phyloP scores from a whole-genome alignment of 495 filamentous ascomycete species.

The Corynascus novoguineensis region DNA sequence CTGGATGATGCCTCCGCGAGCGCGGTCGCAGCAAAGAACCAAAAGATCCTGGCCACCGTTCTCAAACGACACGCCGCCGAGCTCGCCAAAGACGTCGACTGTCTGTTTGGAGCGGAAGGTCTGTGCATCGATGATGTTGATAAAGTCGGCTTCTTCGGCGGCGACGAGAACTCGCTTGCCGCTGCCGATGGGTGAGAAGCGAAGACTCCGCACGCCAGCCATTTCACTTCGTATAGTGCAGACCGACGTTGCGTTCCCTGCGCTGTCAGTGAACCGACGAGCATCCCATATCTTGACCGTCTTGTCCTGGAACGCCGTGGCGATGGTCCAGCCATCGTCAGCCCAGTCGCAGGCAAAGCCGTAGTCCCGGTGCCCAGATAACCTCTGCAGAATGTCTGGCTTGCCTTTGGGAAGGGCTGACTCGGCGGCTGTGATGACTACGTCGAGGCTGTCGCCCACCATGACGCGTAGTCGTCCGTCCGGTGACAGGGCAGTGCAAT shows the following conservation, averaged over 20 bases:
- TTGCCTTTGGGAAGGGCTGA: constrained; percentile 26
- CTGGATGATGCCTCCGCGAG: constrained; percentile 74
- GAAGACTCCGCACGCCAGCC: constrained; percentile 69
- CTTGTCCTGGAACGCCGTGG: constrained; percentile 87
- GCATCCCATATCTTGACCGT: constrained; percentile 82
- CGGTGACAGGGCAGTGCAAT: constrained; percentile 77
- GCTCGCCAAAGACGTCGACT: constrained; percentile 80
- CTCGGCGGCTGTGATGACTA: constrained; percentile 48
- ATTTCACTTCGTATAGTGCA: constrained; percentile 66
- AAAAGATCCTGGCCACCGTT: constrained; percentile 66
- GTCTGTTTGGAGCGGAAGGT: constrained; percentile 64
- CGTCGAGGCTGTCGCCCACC: constrained; percentile 51
- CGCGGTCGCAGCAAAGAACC: constrained; percentile 67
- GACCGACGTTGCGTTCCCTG: constrained; percentile 44
- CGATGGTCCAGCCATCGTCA: constrained; percentile 79
- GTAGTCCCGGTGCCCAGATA: constrained; percentile 70
- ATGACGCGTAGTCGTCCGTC: constrained; percentile 74
- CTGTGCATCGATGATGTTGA: constrained; percentile 71
- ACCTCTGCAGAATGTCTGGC: constrained; percentile 41
- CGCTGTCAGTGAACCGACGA: constrained; percentile 56
- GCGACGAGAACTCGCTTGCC: constrained; percentile 70
- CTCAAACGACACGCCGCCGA: constrained; percentile 69
- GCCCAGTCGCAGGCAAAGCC: constrained; percentile 92
- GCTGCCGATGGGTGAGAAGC: constrained; percentile 73
- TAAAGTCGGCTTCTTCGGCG: constrained; percentile 78